Base-by-base conservation (phyloP, 2,329 filamentous ascomycete species). In the Fusarium sp. region DNA sequence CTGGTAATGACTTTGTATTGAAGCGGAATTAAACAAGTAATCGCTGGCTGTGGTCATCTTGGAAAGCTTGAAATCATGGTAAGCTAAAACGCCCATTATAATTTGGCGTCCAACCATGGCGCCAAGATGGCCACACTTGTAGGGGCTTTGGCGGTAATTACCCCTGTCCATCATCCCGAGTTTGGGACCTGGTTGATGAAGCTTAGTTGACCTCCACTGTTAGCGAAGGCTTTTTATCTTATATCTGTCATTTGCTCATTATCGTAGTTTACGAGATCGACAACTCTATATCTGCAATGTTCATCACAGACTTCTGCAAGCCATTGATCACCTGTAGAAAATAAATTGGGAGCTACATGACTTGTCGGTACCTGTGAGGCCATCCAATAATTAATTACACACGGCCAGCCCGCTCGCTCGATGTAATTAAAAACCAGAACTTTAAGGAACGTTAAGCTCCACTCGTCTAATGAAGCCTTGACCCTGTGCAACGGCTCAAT, bases 401-500 rank as follows among this genome's bases (percentile, higher is more conserved):
- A 53, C 57, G 45, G 45, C 62, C 61, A 61, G 55, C 71, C 71
- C 62, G 49, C 64, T 54, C 58, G 57, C 67, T 62, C 56, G 48
- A 68, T 44, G 70, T 70, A 74, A 75, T 74, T 75, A 74, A 74
- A 75, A 71, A 66, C 65, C 65, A 75, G 70, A 73, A 65, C 63
- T 62, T 62, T 63, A 67, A 72, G 71, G 68, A 67, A 71, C 55
- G 45, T 59, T 49, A 46, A 60, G 62, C 54, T 69, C 68, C 72
- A 71, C 73, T 75, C 67, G 56, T 69, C 68, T 58, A 48, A 52
- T 61, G 52, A 63, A 57, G 62, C 58, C 67, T 58, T 68, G 67
- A 53, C 68, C 60, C 68, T 68, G 57, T 55, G 45, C 64, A 59
- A 64, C 58, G 62, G 59, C 60, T 73, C 53, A 66, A 63, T 72